Base-by-base conservation (phyloP, 2,329 filamentous ascomycete genomes). In the Trichoderma citrinoviride region DNA sequence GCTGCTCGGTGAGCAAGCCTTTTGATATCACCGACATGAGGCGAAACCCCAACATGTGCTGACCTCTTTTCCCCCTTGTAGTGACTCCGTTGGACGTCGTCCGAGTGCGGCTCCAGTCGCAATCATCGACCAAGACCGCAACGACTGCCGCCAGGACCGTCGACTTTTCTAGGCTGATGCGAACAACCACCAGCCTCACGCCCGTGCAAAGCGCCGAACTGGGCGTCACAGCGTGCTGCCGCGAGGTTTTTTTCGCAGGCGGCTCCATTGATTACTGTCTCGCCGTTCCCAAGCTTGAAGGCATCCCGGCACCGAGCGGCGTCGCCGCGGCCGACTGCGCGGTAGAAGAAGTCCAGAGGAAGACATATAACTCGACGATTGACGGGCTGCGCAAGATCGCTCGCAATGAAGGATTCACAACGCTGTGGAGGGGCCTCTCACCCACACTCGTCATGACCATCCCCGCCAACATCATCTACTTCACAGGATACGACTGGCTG, bases 71-170 rank as follows among this genome's bases (percentile, higher is more conserved):
- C 23, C 19, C 12, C 19, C 21, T 50, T 65, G 8, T 70, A 96
- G 94, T 96, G 37, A 99, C 95, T 5, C 95, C 95, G 53, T 88
- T 99, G 60, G 95, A 99, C 74, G 95, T 99, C 68, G 95, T 99
- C 67, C 92, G 95, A 67, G 92, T 99, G 53, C 92, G 95, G 67
- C 83, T 97, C 61, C 95, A 99, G 78, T 94, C 95, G 1, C 94
- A 98, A 73, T 82, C 74, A 77, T 49, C 73, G 1, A 46, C 49
- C 21, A 64, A 78, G 61, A 77, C 83, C 67, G 73, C 77, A 65
- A 80, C 84, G 70, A 76, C 80, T 69, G 77, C 83, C 67, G 74
- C 77, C 65, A 80, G 84, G 70, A 76, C 80, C 69, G 79, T 83
- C 73, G 80, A 85, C 71, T 81, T 86, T 70, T 79, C 84, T 74